These are phyloP conservation scores for Microdochium paspali DNA, from an alignment of 2,329 filamentous ascomycete species.

Conservation along the genomic window DNA sequence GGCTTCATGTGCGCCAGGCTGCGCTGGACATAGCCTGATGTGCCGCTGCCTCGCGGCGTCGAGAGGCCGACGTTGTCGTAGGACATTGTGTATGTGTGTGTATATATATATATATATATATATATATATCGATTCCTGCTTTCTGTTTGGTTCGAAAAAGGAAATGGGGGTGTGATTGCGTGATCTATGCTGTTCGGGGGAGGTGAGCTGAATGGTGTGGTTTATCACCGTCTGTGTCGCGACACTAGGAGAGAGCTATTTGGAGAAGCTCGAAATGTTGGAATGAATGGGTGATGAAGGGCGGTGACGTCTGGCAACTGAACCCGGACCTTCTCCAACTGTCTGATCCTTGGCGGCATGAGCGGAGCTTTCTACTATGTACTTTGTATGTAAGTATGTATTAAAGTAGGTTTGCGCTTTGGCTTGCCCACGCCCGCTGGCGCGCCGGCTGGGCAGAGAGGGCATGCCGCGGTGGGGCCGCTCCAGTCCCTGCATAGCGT, in stretches of 20 bases:
- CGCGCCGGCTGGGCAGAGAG: neutral
- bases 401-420: too few species aligned
- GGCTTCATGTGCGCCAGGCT: slow-evolving; percentile 84
- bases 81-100: slow-evolving; percentile 36
- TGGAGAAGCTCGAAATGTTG: neutral
- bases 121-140: too few species aligned
- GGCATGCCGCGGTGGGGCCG: neutral
- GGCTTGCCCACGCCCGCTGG: too few species aligned
- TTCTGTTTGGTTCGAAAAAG: too few species aligned
- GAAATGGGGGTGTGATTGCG: too few species aligned
- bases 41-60: slow-evolving; percentile 89
- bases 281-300: neutral
- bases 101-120: too few species aligned
- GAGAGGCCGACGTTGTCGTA: slow-evolving; percentile 94
- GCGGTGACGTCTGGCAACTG: neutral
- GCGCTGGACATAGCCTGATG: slow-evolving; percentile 94
- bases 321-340: neutral
- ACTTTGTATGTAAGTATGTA: too few species aligned
- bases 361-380: too few species aligned
- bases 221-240: too few species aligned
- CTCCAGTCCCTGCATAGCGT: neutral
- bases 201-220: too few species aligned
- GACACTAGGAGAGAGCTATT: too few species aligned
- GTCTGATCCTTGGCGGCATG: neutral
- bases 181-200: too few species aligned